These are phyloP conservation scores for Achaetomiella virescens DNA, from an alignment of 495 filamentous ascomycete genomes.

Conservation along the genomic window DNA sequence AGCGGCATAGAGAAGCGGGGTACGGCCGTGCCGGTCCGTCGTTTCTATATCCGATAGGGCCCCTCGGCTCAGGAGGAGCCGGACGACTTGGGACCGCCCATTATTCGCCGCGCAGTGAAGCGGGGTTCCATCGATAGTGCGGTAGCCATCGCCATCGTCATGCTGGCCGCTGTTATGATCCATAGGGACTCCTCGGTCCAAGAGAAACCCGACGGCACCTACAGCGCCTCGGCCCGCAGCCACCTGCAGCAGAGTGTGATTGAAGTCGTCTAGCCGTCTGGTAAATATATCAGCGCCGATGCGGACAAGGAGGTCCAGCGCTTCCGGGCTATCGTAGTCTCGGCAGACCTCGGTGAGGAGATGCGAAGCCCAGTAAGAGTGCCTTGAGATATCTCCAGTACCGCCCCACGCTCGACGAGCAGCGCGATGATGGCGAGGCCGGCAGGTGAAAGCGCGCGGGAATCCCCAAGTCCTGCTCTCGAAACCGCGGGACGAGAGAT, in stretches of 20 bases:
- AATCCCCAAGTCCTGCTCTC: neutral
- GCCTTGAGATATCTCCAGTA: neutral
- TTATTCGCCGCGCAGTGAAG: neutral
- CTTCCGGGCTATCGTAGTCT: conserved; percentile 2
- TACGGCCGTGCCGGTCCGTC: neutral
- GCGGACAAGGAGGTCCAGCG: neutral
- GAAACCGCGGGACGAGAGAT: conserved; percentile 1
- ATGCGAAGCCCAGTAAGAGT: neutral
- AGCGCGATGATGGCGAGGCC: neutral
- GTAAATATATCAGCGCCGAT: neutral
- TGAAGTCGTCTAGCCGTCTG: neutral
- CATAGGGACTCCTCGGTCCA: conserved; percentile 1
- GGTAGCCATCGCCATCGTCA: neutral
- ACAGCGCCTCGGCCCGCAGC: neutral
- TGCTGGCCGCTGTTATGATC: too few relatives aligned
- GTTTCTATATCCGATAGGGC: neutral
- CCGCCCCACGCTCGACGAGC: conserved; percentile 3
- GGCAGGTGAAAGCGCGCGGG: neutral
- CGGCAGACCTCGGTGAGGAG: conserved; percentile 1
- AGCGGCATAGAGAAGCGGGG: conserved; percentile 1
- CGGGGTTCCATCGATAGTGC: neutral
- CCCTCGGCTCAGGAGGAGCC: neutral
- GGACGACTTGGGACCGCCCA: neutral
- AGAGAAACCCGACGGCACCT: neutral
- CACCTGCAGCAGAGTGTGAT: neutral